Base-by-base conservation (phyloP, 2,329 filamentous ascomycete genomes). In the Fusarium albidum region DNA sequence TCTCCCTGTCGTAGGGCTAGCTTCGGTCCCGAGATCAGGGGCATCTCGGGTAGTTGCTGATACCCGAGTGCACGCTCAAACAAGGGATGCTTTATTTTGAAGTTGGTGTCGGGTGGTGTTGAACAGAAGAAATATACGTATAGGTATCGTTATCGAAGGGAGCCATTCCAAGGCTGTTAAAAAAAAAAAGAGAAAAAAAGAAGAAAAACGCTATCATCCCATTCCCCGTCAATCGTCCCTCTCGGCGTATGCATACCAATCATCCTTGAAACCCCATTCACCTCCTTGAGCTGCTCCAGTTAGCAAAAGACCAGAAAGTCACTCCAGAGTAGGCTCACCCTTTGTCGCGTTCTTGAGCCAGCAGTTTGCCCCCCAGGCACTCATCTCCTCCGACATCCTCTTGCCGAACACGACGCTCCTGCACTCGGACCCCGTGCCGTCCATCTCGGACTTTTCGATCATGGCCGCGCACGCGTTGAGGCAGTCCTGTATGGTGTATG, bases 281-380 rank as follows among this genome's bases (percentile, higher is more conserved):
- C 27, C 17, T 3, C 45, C 28, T 12, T 17, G 15, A 14, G 18
- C 15, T 17, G 12, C 26, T 7, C 2, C 3, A 14, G 35, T 39
- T 39, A 39, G 35, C 2, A 26, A 27, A 21, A 5, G 25, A 25
- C 5, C 10, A 12, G n/a, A n/a, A n/a, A n/a, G n/a, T n/a, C n/a
- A n/a, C n/a, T n/a, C n/a, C n/a, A n/a, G n/a, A n/a, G n/a, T n/a
- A 21, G 5, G 5, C 14, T 27, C 21, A 38, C 21, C 17, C 14
- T 51, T 51, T 4, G 41, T 45, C 11, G n/a, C 40, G 5, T 51
- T 51, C 28, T 60, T 60, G 9, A 58, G 9, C 53, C 54, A 61
- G 3, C 58, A 61, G 17, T 61, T 61, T 2, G 41, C 58, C 13
- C 48, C 52, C 3, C 48, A 21, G 0, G 2, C 2, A 1, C 41